Base-by-base conservation (phyloP, 768 basidiomycete species). In the Collybiopsis confluens region DNA sequence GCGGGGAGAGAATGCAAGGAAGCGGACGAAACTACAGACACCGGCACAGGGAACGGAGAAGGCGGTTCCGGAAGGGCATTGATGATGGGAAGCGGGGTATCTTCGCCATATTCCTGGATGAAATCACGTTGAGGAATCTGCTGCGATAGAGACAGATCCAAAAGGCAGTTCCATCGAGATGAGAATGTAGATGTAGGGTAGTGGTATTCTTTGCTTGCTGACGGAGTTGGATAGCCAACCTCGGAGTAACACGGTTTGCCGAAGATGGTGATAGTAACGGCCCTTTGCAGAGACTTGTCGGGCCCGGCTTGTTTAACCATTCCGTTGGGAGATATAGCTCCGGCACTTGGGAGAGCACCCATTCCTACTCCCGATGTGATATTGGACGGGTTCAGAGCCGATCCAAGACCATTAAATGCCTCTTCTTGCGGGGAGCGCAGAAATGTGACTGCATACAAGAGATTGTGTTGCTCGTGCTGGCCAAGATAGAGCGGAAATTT, bases 401-500 rank as follows among this genome's bases (percentile, higher is more conserved):
- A 70, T 43, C 56, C 60, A 24, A 59, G 26, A 35, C 60, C 75
- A 70, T 20, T 70, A 68, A 60, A 76, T 69, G 59, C 59, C 33
- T 82, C 75, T 55, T 85, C 80, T 57, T 84, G 78, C 4, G 86
- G 82, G 7, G 83, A 76, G 21, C 76, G 78, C 59, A 90, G 73
- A 64, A 94, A 90, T 10, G 85, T 82, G n/a, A 97, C 90, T 1
- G 88, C 87, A 59, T 95, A 95, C 15, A 97, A 78, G 24, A 97
- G 74, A 63, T 95, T 96, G 62, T 84, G 90, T 68, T 96, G 93
- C 36, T 92, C 91, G 63, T 74, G 18, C 94, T 72, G 8, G 92
- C 94, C 64, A 94, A 94, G 3, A 81, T 71, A 55, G 30, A 61
- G 68, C 45, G 49, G 61, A 72, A 45, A 83, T 16, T 24, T 45